phyloP scores from a whole-genome alignment of 2,329 filamentous ascomycete species.

The Colletotrichum eleusines region DNA sequence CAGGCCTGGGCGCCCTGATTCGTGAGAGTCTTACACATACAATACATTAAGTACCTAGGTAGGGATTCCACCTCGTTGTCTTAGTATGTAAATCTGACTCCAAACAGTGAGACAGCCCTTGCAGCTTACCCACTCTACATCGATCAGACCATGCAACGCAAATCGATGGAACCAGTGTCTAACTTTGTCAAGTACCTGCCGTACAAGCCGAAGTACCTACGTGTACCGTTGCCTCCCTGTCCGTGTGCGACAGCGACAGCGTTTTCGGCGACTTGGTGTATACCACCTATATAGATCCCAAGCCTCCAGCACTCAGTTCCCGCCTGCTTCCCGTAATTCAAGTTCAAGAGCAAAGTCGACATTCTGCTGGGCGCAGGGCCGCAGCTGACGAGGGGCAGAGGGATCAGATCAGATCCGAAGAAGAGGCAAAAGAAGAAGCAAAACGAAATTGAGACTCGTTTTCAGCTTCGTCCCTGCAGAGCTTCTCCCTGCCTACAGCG shows the following conservation, averaged over 20 bases:
- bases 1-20: slow-evolving; percentile 27
- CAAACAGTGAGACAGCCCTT: slow-evolving; percentile 11
- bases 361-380: neutral
- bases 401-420: slow-evolving; percentile 4
- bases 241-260: too few relatives aligned
- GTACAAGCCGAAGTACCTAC: neutral
- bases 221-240: slow-evolving; percentile 13
- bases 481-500: neutral
- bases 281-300: neutral
- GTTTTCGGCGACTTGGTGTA: too few relatives aligned
- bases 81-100: slow-evolving; percentile 15
- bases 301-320: neutral
- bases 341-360: neutral
- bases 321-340: neutral
- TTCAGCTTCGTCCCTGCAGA: neutral
- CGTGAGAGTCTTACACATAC: slow-evolving; percentile 22
- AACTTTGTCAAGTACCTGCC: slow-evolving; percentile 24
- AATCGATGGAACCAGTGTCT: slow-evolving; percentile 19
- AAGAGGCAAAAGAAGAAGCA: too few relatives aligned
- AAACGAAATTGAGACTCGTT: neutral
- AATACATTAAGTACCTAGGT: neutral
- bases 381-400: neutral
- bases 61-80: slow-evolving; percentile 23
- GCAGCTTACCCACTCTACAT: slow-evolving; percentile 15
- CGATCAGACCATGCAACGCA: slow-evolving; percentile 35